These are phyloP conservation scores for Cenchrus fungigraminus DNA, from an alignment of 176 grass and related monocot genomes.

Conservation along the genomic window DNA sequence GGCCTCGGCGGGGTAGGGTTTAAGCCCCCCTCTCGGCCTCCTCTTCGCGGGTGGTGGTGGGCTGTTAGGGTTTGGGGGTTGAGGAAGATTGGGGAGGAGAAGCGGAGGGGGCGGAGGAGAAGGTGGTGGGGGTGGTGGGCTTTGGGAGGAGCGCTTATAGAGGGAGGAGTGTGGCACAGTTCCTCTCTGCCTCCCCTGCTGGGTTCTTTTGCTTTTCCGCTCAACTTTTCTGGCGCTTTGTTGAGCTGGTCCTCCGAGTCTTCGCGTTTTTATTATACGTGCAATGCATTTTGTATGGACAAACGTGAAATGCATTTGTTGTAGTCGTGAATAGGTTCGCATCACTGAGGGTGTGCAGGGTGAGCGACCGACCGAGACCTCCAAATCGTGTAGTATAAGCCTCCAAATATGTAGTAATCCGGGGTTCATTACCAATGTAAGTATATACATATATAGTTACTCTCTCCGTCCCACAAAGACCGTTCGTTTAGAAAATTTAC, in stretches of 20 bases:
- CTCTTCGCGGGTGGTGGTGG: not conserved
- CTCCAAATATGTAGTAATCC: too few species aligned
- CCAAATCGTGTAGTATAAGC: too few species aligned
- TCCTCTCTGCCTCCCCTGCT: not conserved
- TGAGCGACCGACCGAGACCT: too few species aligned
- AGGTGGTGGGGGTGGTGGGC: constrained; percentile 10
- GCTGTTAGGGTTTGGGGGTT: constrained; percentile 19
- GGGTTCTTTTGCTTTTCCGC: not conserved
- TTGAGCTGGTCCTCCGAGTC: not conserved
- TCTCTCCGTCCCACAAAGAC: too few species aligned
- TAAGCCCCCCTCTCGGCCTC: not conserved
- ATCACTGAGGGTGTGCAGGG: too few species aligned
- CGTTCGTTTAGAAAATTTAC: too few species aligned
- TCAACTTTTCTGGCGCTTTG: not conserved
- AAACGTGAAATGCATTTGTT: too few species aligned
- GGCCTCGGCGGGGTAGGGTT: constrained; percentile 13
- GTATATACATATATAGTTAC: too few species aligned
- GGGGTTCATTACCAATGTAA: too few species aligned
- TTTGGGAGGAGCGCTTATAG: constrained; percentile 35
- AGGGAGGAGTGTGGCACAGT: not conserved
- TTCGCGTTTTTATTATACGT: not conserved
- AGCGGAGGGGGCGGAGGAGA: not conserved
- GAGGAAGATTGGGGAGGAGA: not conserved
- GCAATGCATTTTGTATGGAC: not conserved
- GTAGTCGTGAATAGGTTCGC: too few species aligned